Evolutionary conservation across 257 asterid genomes (phyloP), one percentile per base, ranked within the genome.

Genomic region (Pogostemon cablin): DNA sequence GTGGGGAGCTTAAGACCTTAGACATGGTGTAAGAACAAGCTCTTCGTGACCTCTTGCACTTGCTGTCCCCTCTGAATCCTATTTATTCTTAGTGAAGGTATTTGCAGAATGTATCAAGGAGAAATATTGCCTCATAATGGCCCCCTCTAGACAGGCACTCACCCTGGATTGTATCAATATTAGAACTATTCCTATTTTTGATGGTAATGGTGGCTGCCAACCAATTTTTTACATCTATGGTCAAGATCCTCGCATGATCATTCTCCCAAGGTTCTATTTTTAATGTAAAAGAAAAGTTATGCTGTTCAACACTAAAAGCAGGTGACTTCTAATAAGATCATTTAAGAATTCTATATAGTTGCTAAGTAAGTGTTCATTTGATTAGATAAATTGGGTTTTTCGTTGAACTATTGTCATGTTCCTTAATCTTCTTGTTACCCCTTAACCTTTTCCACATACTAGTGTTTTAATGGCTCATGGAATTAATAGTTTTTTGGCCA

Each of bases 1-100:
- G 80, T 20, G 98, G 98, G 78, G 98, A 92, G 81, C 85, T 77
- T 64, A 92, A 90, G 83, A 92, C 95, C 57, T 78, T 92, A 83
- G 97, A 92, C 75, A 90, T 92, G 97, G 89, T 92, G 74, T 87
- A 92, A 77, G 90, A 80, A 80, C 98, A 90, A 82, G 98, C 98
- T 72, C 95, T 96, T 62, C 90, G 88, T 6, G 98, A 90, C 81
- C 91, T 92, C 69, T 75, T 92, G 86, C 86, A 88, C 75, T 76
- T 84, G 81, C 73, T 88, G 73, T 83, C 89, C 67, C 97, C 98
- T 48, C 74, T 92, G 81, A 88, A 92, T 81, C 98, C 98, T 3
- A 43, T 92, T 67, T 96, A 97, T 75, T 92, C 98, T 74, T 97
- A 92, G 81, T 78, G 88, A 74, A 85, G 98, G 83, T 92, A 90